Conservation (phyloP, 2,329 filamentous ascomycete species). For the Ophiostoma montium region DNA sequence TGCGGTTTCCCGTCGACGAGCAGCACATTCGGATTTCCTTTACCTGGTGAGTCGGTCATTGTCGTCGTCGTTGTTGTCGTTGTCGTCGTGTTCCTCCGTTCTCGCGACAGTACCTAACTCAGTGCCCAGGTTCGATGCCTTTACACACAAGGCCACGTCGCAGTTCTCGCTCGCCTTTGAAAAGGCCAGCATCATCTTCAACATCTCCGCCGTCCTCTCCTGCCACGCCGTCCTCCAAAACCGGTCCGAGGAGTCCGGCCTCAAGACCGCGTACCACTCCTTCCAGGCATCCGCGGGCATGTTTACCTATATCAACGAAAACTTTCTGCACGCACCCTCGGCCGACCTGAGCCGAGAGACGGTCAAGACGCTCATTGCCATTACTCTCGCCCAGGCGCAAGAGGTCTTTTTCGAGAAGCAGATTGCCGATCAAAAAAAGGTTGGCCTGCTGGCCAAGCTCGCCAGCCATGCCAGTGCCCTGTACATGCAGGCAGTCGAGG, state of each 20-base stretch:
- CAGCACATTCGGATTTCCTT: constrained; percentile 99
- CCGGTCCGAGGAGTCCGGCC: constrained; percentile 75
- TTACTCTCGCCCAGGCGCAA: constrained; percentile 91
- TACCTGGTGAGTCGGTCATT: constrained; percentile 53
- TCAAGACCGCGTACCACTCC: constrained; percentile 95
- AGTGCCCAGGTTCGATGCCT: constrained; percentile 98
- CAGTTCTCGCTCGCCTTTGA: constrained; percentile 96
- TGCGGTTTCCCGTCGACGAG: constrained; percentile 94
- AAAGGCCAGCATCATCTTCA: constrained; percentile 98
- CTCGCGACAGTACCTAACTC: too few species aligned
- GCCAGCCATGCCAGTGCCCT: constrained; percentile 82
- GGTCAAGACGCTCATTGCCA: constrained; percentile 81
- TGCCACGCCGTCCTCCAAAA: constrained; percentile 92
- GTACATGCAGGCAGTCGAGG: constrained; percentile 77
- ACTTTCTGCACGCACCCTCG: constrained; percentile 92
- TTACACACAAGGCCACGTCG: constrained; percentile 92
- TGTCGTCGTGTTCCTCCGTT: not conserved
- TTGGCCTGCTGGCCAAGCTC: constrained; percentile 79
- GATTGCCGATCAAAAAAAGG: constrained; percentile 81
- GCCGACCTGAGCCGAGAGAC: constrained; percentile 93
- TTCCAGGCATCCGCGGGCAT: constrained; percentile 97
- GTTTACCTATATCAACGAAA: constrained; percentile 99
- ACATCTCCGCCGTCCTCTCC: constrained; percentile 92
- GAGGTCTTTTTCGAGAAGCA: constrained; percentile 98
- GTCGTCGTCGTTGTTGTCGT: not conserved